Percentiles rank a stretch among this genome's conserved stretches.
Evolutionary conservation across 2,329 filamentous ascomycete species (phyloP).

Genomic region (Tolypocladium nubicola): DNA sequence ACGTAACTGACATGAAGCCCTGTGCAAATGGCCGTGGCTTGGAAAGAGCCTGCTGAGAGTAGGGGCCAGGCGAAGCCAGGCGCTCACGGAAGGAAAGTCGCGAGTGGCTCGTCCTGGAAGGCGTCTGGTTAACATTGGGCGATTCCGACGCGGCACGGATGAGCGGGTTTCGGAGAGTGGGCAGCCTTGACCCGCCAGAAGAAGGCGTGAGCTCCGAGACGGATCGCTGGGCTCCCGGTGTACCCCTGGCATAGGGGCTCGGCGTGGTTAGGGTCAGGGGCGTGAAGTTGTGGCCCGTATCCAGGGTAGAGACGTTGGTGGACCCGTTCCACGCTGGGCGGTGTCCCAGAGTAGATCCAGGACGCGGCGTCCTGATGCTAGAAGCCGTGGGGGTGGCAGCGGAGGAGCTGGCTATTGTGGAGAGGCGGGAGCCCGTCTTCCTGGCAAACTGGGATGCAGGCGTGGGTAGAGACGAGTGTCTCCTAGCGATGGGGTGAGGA

Average conservation of each 20-base stretch:
- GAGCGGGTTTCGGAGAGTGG: constrained; percentile 36
- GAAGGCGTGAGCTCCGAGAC: constrained; percentile 30
- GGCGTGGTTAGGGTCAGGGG: constrained; percentile 50
- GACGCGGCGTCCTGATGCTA: constrained; percentile 25
- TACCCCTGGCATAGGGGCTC: constrained; percentile 41
- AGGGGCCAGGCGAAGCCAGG: constrained; percentile 31
- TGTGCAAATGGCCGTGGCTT: constrained; percentile 32
- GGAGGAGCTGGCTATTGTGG: constrained; percentile 36
- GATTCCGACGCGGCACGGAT: constrained; percentile 36
- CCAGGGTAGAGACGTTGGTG: constrained; percentile 44
- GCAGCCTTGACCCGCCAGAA: constrained; percentile 35
- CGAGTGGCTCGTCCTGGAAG: constrained; percentile 38
- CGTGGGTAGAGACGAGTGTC: constrained; percentile 37
- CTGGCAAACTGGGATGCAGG: constrained; percentile 27
- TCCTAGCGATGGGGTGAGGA: constrained; percentile 33
- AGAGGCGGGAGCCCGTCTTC: constrained; percentile 33
- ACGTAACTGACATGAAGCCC: constrained; percentile 31
- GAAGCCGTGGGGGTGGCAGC: constrained; percentile 36
- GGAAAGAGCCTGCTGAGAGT: constrained; percentile 32
- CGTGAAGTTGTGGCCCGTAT: constrained; percentile 58
- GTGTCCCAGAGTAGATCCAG: constrained; percentile 35
- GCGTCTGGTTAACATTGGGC: constrained; percentile 33
- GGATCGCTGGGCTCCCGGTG: constrained; percentile 29
- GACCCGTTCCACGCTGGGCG: constrained; percentile 66
- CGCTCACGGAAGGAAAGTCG: constrained; percentile 6